Evolutionary conservation across 768 basidiomycete genomes (phyloP), one percentile per base, ranked within the genome.

Genomic region (Cystofilobasidium capitatum): DNA sequence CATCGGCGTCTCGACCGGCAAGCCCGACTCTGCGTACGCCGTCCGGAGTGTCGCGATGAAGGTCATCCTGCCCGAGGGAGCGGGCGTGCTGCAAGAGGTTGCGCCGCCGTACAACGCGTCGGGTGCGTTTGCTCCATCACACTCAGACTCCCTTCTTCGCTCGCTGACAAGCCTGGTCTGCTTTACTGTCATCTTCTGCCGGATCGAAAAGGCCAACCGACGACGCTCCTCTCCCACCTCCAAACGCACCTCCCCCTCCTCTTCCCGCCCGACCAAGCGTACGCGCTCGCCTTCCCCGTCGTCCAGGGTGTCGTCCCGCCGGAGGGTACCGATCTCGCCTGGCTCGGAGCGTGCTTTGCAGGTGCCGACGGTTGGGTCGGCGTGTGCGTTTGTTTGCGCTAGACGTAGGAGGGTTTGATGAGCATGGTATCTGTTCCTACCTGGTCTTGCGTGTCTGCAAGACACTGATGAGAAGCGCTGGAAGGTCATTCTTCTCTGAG

Each of bases 321-420:
- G 1, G 80, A 84, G 10, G 91, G 96, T 36, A 82, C 91, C 8
- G 94, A 98, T 74, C 81, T 97, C 77, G 91, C 87, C 6, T 96
- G 94, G 93, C 76, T 98, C n/a, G 88, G 90, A 13, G 86, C 89
- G 24, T 91, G 91, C 72, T 79, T 97, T 77, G 84, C 87, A 16
- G 92, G 91, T 10, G 90, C 91, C 16, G 96, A 98, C 74, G 96
- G 96, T 7, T 98, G 92, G 92, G 81, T 94, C 35, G 88, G 89
- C 75, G 81, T 97, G 62, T 93, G 91, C 74, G 80, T 96, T 35
- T 88, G 88, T 20, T 77, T 88, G 59, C 70, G 71, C 24, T 66
- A 59, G 59, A n/a, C n/a, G n/a, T n/a, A n/a, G n/a, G n/a, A n/a
- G n/a, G n/a, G n/a, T n/a, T n/a, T n/a, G n/a, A n/a, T n/a, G n/a